Evolutionary conservation across 2,329 filamentous ascomycete genomes (phyloP).

Genomic region (Oidium heveae): DNA sequence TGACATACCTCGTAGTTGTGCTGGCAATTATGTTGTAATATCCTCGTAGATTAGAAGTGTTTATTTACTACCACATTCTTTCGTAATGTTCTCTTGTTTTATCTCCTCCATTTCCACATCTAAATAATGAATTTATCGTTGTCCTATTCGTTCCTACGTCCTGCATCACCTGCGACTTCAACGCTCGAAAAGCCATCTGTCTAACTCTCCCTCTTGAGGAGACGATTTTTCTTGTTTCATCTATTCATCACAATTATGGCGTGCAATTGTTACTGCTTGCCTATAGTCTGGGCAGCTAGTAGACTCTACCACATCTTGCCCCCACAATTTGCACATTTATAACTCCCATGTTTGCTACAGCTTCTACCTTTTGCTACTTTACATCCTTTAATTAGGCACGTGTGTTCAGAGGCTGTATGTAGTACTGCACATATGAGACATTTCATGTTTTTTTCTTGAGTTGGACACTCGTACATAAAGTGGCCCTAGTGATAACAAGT

Average conservation of each 20-base stretch:
- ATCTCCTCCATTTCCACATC: too few species aligned
- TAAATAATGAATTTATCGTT: too few species aligned
- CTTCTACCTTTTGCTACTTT: neutral
- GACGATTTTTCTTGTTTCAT: neutral
- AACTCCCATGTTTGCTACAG: neutral
- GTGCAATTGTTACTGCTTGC: neutral
- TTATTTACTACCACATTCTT: too few species aligned
- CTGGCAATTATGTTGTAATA: too few species aligned
- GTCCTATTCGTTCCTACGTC: too few species aligned
- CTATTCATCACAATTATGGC: neutral
- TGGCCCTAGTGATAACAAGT: neutral
- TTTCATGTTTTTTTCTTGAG: neutral
- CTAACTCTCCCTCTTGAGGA: neutral
- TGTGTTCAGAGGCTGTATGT: neutral
- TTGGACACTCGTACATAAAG: neutral
- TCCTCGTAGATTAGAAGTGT: too few species aligned
- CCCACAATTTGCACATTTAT: neutral
- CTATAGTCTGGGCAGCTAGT: neutral
- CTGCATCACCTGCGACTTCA: too few species aligned
- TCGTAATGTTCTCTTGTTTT: too few species aligned
- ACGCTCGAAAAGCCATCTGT: neutral
- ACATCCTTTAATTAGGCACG: neutral
- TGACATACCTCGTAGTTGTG: too few species aligned
- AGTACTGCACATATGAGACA: neutral
- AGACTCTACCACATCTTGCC: neutral